Evolutionary conservation across 192 early-diverging fungal species (phyloP), one percentile per base, ranked within the genome.

Genomic region (Kappamyces sp.): DNA sequence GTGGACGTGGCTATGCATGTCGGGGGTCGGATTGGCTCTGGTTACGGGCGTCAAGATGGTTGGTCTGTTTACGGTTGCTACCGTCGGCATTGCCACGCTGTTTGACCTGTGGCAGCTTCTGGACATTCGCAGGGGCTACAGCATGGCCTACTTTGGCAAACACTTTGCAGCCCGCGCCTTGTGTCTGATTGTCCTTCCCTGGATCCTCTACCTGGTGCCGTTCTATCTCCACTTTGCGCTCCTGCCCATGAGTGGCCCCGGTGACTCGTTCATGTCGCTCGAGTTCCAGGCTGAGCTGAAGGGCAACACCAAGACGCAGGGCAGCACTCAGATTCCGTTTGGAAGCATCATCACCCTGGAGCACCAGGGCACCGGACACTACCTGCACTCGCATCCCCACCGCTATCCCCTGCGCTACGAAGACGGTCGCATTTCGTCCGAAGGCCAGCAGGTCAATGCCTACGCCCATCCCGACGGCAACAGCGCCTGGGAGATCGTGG

Each of bases 151-250:
- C 15, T 65, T 46, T 52, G 65, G 63, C 50, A 71, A 81, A 31
- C 95, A 98, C 69, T 98, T 97, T 72, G 66, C 71, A 44, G 90
- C 92, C 31, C 86, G 95, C 10, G 84, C 86, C 13, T 55, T 93
- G 41, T 86, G 81, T 49, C 74, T 98, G 33, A 94, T 98, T 54
- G 33, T 88, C 47, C 63, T 97, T 7, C 95, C 95, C 40, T 48
- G 87, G 31, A 10, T 69, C 5, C 61, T 96, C 4, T 98, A 97
- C 60, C 66, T 90, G 31, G 79, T 81, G 32, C 92, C 87, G 78
- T 98, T 98, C 70, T 90, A 86, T 68, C 67, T 98, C 41, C 95
- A 98, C 66, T 98, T 98, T 81, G 77, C 75, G 5, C 71, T 94
- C 34, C 72, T 98, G 50, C 82, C 75, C 31, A 78, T 78, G 60